Evolutionary conservation across 2,329 filamentous ascomycete genomes (phyloP), one percentile per base, ranked within the genome.

Genomic region (Fusarium sp.): DNA sequence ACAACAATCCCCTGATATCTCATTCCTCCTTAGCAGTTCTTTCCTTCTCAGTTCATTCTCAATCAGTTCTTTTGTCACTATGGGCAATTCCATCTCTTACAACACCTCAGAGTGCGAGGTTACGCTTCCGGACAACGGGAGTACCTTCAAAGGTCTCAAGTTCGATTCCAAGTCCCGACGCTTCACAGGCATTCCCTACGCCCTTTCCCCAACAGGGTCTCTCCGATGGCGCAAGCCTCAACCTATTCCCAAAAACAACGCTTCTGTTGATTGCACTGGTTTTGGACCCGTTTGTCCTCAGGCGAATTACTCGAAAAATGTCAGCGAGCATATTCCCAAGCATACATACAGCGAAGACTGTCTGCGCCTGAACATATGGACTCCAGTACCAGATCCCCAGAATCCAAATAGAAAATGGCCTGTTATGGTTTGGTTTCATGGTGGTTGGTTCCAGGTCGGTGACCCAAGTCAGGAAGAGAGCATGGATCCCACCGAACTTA

Each of bases 371-470:
- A 63, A 62, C 2, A 62, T 63, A 23, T 63, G 60, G 60, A 63
- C 58, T 0, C 48, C 58, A 4, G 34, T 62, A 6, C 42, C 42
- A 28, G 58, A 48, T 1, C 34, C 48, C 1, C 6, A 9, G 1
- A 23, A n/a, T 1, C 42, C 34, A 13, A n/a, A 48, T 3, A 37
- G 31, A 2, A 62, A 23, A 51, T 79, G 75, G 71, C 78, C 77
- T 2, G 76, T 80, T 2, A 74, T 78, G 75, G 53, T 81, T 10
- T 81, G 78, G 75, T 69, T 81, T 2, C 79, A 83, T 48, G 83
- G 83, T 5, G 83, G 83, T 0, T 84, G 82, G 82, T 83, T 84
- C 64, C 82, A 84, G 62, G 77, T 83, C 31, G 82, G 82, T 14
- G 79, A 84, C 25, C 81, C 81, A 0, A 79, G 78, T 16, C 82